These are phyloP conservation scores for Babesia bigemina DNA, from an alignment of 169 alveolate species.

Conservation along the genomic window DNA sequence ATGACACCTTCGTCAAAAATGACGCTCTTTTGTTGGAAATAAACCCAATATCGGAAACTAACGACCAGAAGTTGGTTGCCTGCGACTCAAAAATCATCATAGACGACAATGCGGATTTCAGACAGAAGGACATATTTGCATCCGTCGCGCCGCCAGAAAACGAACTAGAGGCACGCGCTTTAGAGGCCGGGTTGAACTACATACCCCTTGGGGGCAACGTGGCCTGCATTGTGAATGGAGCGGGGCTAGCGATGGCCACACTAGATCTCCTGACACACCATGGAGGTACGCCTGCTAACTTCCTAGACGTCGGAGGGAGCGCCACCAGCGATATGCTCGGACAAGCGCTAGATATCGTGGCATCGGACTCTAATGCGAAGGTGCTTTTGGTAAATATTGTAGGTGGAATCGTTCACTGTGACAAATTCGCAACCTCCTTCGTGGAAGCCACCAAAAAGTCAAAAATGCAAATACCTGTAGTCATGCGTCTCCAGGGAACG, in stretches of 20 bases:
- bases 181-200: constrained; percentile 87
- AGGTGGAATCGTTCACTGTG: constrained; percentile 96
- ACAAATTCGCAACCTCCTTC: constrained; percentile 87
- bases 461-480: constrained; percentile 87
- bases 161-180: constrained; percentile 89
- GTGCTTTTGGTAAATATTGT: constrained; percentile 92
- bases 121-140: constrained; percentile 87
- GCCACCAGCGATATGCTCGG: constrained; percentile 89
- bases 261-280: constrained; percentile 85
- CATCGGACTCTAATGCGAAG: constrained; percentile 86
- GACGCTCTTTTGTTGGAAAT: constrained; percentile 93
- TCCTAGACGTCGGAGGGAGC: constrained; percentile 96
- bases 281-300: constrained; percentile 95
- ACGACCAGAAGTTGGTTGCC: constrained; percentile 85
- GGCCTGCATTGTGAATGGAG: constrained; percentile 96
- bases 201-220: constrained; percentile 91
- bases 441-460: constrained; percentile 85
- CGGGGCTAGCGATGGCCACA: constrained; percentile 99
- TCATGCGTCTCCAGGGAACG: constrained; percentile 92
- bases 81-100: constrained; percentile 93
- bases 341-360: constrained; percentile 89
- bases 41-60: constrained; percentile 91
- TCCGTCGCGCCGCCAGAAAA: constrained; percentile 80
- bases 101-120: constrained; percentile 94
- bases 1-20: constrained; percentile 81